Evolutionary conservation across 2,329 filamentous ascomycete species (phyloP), one percentile per base, ranked within the genome.

Genomic region (Aspergillus ochraceus): DNA sequence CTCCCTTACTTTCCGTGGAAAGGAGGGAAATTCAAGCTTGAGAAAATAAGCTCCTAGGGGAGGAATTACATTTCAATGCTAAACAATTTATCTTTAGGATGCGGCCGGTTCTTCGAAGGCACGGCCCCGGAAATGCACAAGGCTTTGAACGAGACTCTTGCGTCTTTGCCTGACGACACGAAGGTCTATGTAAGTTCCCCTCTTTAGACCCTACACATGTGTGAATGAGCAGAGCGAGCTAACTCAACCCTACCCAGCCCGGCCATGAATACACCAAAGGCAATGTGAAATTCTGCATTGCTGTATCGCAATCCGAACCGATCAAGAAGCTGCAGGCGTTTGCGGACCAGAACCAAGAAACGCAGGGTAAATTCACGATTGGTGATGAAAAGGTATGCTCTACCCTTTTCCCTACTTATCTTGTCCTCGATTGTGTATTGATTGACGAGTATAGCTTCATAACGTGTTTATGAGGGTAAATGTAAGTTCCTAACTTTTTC

Each of bases 231-330:
- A 29, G 26, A 9, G 26, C 26, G 1, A 19, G 29, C 22, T 42
- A 17, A 50, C 64, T 57, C 11, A 9, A 17, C 59, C 9, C 14
- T 42, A 22, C 62, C 8, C 26, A 94, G 89, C 93, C 94, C 19
- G 95, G 95, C 4, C 95, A 99, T 71, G 95, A 98, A 76, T 99
- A 99, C 79, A 99, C 95, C n/a, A 97, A 95, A 77, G 85, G 89
- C 54, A 99, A 99, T 71, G 92, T 95, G 70, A 92, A 92, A 74
- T 99, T 99, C 72, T 88, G 87, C 52, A 79, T 90, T 60, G 89
- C 88, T 2, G 89, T 98, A 17, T 80, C 89, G 58, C 87, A 91
- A 70, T 90, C 85, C 47, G 88, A 90, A 52, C 83, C 90, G 0
- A 86, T 97, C 63, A 88, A 90, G 81, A 90, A 88, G 68, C 82